Conservation (phyloP, 2,329 filamentous ascomycete species). For the Fusarium secorum region DNA sequence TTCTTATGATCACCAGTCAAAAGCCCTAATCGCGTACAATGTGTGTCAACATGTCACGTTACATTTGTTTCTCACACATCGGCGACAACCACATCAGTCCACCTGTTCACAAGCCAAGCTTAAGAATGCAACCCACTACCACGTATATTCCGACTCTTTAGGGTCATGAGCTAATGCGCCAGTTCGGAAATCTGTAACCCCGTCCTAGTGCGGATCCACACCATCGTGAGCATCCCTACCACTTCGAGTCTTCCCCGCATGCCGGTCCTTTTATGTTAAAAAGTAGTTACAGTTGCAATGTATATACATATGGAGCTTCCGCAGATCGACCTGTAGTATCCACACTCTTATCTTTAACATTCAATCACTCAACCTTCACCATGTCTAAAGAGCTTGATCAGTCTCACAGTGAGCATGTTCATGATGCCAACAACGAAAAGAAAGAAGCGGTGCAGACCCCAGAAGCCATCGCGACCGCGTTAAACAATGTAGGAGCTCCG, state of each 20-base stretch:
- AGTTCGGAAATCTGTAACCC: neutral
- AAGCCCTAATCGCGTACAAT: neutral
- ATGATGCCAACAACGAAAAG: neutral
- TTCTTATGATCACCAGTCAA: neutral
- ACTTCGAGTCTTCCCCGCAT: neutral
- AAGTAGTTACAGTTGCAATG: neutral
- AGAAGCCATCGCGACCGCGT: neutral
- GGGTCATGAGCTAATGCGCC: neutral
- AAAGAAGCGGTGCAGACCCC: neutral
- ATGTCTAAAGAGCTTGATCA: neutral
- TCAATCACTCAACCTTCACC: neutral
- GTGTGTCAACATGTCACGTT: neutral
- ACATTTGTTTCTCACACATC: neutral
- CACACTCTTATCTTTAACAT: neutral
- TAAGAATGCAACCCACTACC: neutral
- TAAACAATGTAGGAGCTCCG: neutral
- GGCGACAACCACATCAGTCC: neutral
- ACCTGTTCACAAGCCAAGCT: neutral
- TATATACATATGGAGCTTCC: neutral
- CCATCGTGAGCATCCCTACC: neutral
- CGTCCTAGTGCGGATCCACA: neutral
- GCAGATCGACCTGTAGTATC: neutral
- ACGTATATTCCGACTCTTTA: neutral
- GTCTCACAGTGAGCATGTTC: neutral
- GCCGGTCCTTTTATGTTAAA: neutral